Percentiles rank a stretch among this genome's conserved stretches.
These are phyloP conservation scores for Rhizophlyctis rosea DNA, from an alignment of 192 early-diverging fungal species.

Conservation along the genomic window DNA sequence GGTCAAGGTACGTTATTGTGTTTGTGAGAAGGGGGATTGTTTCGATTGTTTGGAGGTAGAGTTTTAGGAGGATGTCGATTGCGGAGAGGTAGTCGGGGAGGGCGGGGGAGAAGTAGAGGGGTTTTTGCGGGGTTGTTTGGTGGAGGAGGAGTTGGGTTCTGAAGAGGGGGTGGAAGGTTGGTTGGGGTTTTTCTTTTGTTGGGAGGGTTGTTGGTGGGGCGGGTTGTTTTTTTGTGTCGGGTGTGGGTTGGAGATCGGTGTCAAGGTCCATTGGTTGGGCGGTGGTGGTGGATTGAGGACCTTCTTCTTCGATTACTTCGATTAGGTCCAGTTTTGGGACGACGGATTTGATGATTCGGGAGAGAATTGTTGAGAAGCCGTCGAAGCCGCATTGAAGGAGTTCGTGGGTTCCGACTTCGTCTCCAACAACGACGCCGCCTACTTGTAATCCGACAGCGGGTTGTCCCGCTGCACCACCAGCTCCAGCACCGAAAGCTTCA, in stretches of 20 bases:
- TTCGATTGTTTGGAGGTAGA: constrained; percentile 44
- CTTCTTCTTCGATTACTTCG: constrained; percentile 41
- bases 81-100: constrained; percentile 45
- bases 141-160: constrained; percentile 46
- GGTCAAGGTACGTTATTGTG: constrained; percentile 50
- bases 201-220: constrained; percentile 7
- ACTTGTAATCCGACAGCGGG: constrained; percentile 29
- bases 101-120: constrained; percentile 48
- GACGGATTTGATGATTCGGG: constrained; percentile 24
- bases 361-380: constrained; percentile 47
- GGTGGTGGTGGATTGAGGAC: not conserved
- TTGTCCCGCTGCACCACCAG: not conserved
- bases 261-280: constrained; percentile 25
- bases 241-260: not conserved
- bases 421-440: constrained; percentile 50
- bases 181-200: not conserved
- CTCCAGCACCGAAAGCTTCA: constrained; percentile 17
- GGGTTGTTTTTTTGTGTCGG: not conserved
- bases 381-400: constrained; percentile 46
- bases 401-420: constrained; percentile 43
- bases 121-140: constrained; percentile 6
- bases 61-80: constrained; percentile 47
- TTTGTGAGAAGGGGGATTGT: constrained; percentile 43
- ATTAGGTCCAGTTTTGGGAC: constrained; percentile 26
- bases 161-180: constrained; percentile 41